Conservation (phyloP, 805 yeast species). For the Yueomyces sinensis region DNA sequence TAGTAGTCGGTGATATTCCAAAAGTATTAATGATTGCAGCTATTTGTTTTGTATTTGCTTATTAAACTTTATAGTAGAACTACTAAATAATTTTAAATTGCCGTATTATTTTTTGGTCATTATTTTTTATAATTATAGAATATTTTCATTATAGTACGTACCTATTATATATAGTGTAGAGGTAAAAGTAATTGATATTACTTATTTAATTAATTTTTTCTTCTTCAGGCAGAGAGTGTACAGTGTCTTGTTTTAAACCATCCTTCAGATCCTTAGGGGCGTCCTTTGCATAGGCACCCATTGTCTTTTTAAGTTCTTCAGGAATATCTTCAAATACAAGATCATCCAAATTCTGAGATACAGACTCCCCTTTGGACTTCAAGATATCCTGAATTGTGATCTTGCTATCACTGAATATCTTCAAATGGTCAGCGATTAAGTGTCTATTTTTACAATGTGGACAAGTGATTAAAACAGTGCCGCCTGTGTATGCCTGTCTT, state of each 20-base stretch:
- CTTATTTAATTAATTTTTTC: neutral
- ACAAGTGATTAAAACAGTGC: slow-evolving; percentile 81
- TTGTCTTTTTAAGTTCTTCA: slow-evolving; percentile 17
- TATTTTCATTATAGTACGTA: neutral
- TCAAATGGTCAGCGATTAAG: slow-evolving; percentile 77
- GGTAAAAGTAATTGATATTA: neutral
- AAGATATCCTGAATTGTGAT: slow-evolving; percentile 73
- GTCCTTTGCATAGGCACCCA: slow-evolving; percentile 60
- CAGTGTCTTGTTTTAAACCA: slow-evolving; percentile 10
- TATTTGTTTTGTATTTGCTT: too few relatives aligned
- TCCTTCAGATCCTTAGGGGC: slow-evolving; percentile 34
- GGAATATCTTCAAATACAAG: slow-evolving; percentile 35
- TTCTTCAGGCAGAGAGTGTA: slow-evolving; percentile 8
- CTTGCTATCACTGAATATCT: slow-evolving; percentile 63
- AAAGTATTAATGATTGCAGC: too few relatives aligned
- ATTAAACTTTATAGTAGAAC: too few relatives aligned
- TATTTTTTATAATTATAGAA: neutral
- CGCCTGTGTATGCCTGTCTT: slow-evolving; percentile 78
- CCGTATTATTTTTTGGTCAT: too few relatives aligned
- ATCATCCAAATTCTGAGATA: slow-evolving; percentile 52
- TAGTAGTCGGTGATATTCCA: too few relatives aligned
- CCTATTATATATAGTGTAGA: too few relatives aligned
- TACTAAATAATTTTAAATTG: too few relatives aligned
- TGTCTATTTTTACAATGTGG: slow-evolving; percentile 86
- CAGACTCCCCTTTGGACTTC: slow-evolving; percentile 60